Evolutionary conservation across 139 green algal species (phyloP), one percentile per base, ranked within the genome.

Genomic region (Gonium pectorale): DNA sequence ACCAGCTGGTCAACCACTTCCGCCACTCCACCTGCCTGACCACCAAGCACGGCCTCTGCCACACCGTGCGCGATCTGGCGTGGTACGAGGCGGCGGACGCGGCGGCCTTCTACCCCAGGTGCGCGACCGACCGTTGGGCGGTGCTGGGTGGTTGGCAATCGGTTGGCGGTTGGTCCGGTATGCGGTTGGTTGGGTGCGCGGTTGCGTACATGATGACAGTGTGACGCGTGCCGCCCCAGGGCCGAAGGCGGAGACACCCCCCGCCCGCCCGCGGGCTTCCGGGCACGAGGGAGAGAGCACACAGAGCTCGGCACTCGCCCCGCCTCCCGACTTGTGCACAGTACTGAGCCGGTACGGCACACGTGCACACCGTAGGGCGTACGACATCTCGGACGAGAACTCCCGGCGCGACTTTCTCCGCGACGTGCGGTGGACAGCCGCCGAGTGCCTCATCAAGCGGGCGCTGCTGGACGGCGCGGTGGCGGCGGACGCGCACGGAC

Each of bases 1-100:
- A 46, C 22, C 88, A 92, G 66, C 51, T 89, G 21, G 89, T 90
- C 2, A 92, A 92, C 67, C 89, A 92, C 71, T 92, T 86, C 79
- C 66, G 68, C 52, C 68, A 86, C n/a, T 69, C 89, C 31, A 79
- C 77, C 17, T 90, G 78, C 73, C 74, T 92, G 43, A 92, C 89
- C 35, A 90, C 86, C 72, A 90, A 92, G 72, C 86, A 86, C 29
- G 89, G 89, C 17, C 78, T 92, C 35, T 79, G 89, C 66, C 66
- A 86, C 41, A 90, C 89, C 21, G 62, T 92, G 21, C 83, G 86
- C 22, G 73, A 90, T 35, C 67, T 83, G 46, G 81, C 60, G 4
- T 91, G 87, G 86, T 85, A 82, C 62, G 86, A 86, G 70, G 75
- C 83, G 38, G 86, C 89, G 6, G 77, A 92, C 67, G 37, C 73